phyloP scores from a whole-genome alignment of 2,329 filamentous ascomycete species.

The Pyricularia grisea region DNA sequence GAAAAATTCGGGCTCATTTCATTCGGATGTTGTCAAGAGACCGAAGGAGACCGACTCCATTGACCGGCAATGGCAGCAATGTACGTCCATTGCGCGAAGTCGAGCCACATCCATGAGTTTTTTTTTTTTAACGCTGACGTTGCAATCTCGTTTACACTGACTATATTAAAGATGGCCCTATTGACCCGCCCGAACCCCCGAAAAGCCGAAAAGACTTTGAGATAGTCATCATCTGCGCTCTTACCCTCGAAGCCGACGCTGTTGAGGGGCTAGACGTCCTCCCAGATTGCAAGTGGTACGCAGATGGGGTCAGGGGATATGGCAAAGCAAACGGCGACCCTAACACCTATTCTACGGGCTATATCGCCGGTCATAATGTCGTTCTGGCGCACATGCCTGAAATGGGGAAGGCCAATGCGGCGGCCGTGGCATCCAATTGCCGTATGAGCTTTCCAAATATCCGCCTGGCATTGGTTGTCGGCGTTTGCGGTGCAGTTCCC shows the following conservation, averaged over 20 bases:
- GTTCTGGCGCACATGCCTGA: slow-evolving; percentile 2
- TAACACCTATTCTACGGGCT: slow-evolving; percentile 18
- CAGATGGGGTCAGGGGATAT: slow-evolving; percentile 10
- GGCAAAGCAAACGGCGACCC: slow-evolving; percentile 17
- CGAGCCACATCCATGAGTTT: neutral
- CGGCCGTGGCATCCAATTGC: slow-evolving; percentile 6
- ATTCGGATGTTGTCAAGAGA: neutral
- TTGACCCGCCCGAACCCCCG: neutral
- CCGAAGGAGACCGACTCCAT: neutral
- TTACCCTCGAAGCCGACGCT: slow-evolving; percentile 9
- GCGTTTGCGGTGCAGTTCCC: neutral
- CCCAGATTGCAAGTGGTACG: slow-evolving; percentile 17
- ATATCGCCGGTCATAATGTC: slow-evolving; percentile 1
- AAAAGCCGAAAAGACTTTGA: slow-evolving; percentile 15
- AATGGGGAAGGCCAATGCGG: slow-evolving; percentile 12
- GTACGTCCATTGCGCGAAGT: neutral
- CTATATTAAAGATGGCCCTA: neutral
- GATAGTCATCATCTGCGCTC: slow-evolving; percentile 25
- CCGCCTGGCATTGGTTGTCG: neutral
- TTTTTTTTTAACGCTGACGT: neutral
- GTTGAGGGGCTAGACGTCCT: slow-evolving; percentile 9
- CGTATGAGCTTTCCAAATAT: slow-evolving; percentile 12
- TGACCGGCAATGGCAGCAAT: neutral
- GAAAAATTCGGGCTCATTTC: neutral
- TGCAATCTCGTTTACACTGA: neutral